phyloP scores from a whole-genome alignment of 148 eudicot genomes.

The Salicornia ramosissima region DNA sequence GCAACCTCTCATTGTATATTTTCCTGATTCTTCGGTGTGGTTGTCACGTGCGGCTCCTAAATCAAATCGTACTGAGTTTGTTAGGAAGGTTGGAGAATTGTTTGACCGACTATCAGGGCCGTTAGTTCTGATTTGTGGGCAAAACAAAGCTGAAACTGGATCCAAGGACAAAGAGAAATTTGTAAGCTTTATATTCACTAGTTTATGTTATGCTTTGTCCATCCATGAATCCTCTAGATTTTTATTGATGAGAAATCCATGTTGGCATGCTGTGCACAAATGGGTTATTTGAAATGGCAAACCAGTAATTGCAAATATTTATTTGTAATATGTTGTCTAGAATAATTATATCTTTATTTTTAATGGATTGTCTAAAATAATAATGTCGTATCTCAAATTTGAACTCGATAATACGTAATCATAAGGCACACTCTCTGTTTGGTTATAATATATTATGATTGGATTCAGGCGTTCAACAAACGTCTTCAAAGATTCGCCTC shows the following conservation, averaged over 20 bases:
- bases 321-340: too few species aligned
- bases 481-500: neutral
- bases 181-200: conserved; percentile 46
- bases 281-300: neutral
- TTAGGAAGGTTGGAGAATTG: conserved; percentile 76
- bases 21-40: conserved; percentile 88
- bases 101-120: conserved; percentile 86
- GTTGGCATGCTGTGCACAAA: neutral
- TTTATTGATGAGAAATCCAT: neutral
- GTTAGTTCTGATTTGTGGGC: conserved; percentile 85
- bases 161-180: conserved; percentile 86
- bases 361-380: neutral
- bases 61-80: conserved; percentile 72
- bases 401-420: neutral
- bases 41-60: conserved; percentile 78
- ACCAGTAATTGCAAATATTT: neutral
- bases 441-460: neutral
- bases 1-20: conserved; percentile 89
- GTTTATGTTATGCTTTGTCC: neutral
- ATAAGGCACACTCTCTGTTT: neutral
- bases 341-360: too few species aligned
- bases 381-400: neutral
- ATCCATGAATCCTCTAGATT: neutral
- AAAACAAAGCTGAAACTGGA: conserved; percentile 79
- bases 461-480: neutral